Conservation (phyloP, 2,329 filamentous ascomycete species). For the Calonectria honghensis region DNA sequence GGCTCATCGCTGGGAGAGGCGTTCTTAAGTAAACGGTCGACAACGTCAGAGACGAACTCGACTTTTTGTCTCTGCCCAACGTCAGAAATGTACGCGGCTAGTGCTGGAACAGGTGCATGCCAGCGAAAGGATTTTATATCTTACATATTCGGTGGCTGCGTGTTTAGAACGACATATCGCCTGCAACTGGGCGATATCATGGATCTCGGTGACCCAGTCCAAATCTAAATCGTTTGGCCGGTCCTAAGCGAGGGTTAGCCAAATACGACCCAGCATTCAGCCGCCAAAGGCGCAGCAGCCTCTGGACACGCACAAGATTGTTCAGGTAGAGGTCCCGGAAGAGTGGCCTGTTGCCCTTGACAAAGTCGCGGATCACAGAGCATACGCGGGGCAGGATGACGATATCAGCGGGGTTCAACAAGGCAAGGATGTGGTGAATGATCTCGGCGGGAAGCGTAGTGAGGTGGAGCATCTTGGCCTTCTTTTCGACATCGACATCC, state of each 20-base stretch:
- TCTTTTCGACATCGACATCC: conserved; percentile 16
- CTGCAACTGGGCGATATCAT: conserved; percentile 66
- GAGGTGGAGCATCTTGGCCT: conserved; percentile 46
- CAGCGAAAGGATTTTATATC: not conserved
- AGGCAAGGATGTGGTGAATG: conserved; percentile 75
- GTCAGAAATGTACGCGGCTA: not conserved
- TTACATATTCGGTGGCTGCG: conserved; percentile 64
- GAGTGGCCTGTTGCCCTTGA: conserved; percentile 75
- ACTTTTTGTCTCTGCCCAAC: conserved; percentile 64
- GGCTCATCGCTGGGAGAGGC: conserved; percentile 61
- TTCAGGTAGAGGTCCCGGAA: conserved; percentile 78
- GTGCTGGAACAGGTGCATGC: not conserved
- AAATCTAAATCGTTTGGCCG: conserved; percentile 59
- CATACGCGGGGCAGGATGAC: conserved; percentile 71
- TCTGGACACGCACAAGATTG: conserved; percentile 67
- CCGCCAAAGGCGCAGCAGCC: not conserved
- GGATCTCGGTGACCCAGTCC: conserved; percentile 66
- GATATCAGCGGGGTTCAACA: conserved; percentile 75
- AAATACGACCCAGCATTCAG: not conserved
- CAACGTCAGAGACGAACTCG: conserved; percentile 67
- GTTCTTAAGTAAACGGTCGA: conserved; percentile 67
- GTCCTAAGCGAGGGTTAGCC: conserved; percentile 53
- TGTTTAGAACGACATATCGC: conserved; percentile 62
- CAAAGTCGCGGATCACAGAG: conserved; percentile 70
- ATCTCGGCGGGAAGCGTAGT: conserved; percentile 75